These are phyloP conservation scores for Bacidia gigantensis DNA, from an alignment of 495 filamentous ascomycete species.

Conservation along the genomic window DNA sequence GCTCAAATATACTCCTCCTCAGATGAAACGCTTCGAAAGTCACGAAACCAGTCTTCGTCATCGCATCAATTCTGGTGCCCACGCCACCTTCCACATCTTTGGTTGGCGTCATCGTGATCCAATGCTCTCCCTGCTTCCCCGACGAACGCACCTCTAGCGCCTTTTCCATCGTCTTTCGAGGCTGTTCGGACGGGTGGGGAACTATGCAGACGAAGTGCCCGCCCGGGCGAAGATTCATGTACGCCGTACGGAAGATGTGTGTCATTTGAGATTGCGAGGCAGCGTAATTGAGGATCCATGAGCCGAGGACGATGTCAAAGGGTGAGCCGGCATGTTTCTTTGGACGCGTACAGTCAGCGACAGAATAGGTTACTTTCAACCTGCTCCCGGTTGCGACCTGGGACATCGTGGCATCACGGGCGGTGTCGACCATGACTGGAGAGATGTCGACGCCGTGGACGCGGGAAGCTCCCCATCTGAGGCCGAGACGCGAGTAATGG, in stretches of 20 bases:
- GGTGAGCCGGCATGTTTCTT: too few species aligned
- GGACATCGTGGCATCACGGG: background rate
- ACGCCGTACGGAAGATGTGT: background rate
- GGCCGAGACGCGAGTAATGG: slow-evolving; percentile 11
- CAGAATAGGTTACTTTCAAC: background rate
- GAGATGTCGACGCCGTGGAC: slow-evolving; percentile 23
- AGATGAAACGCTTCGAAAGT: slow-evolving; percentile 14
- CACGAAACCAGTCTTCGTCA: background rate
- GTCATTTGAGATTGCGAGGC: background rate
- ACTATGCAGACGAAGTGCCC: background rate
- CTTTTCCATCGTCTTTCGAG: background rate
- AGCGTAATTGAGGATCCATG: background rate
- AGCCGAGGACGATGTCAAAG: background rate
- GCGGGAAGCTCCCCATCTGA: slow-evolving; percentile 15
- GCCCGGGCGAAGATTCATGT: background rate
- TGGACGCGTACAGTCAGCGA: background rate
- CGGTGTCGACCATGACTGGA: slow-evolving; percentile 18
- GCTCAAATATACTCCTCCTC: slow-evolving; percentile 11
- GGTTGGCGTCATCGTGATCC: background rate
- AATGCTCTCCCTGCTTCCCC: background rate
- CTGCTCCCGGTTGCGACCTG: background rate
- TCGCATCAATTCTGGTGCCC: background rate
- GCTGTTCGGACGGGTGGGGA: background rate
- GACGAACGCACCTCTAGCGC: background rate
- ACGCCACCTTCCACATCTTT: slow-evolving; percentile 14